These are phyloP conservation scores for Pseudozyma tsukubaensis DNA, from an alignment of 1,284 basidiomycete species.

Conservation along the genomic window DNA sequence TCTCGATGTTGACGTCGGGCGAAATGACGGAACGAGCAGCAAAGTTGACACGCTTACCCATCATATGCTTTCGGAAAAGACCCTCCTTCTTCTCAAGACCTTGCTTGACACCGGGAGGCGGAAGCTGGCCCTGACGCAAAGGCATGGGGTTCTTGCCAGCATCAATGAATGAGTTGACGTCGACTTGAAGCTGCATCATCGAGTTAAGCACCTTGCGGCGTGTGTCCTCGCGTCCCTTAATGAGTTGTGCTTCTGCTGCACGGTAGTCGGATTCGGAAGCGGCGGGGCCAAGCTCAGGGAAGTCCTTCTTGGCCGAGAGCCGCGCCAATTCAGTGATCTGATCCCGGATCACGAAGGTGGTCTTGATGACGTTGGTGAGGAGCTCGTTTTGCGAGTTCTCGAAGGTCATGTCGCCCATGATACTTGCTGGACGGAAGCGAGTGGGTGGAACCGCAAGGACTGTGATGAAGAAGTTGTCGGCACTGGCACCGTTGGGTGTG, in stretches of 20 bases:
- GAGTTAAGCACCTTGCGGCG: slow-evolving; percentile 82
- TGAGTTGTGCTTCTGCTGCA: slow-evolving; percentile 45
- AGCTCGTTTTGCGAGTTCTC: slow-evolving; percentile 97
- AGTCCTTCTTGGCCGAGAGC: slow-evolving; percentile 75
- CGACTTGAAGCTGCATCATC: slow-evolving; percentile 88
- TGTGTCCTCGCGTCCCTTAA: slow-evolving; percentile 71
- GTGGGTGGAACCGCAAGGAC: slow-evolving; percentile 92
- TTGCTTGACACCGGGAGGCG: slow-evolving; percentile 95
- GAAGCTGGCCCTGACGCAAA: slow-evolving; percentile 87
- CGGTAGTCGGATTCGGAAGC: slow-evolving; percentile 71
- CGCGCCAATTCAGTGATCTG: slow-evolving; percentile 78
- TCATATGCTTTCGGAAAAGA: slow-evolving; percentile 98
- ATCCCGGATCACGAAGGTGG: slow-evolving; percentile 71
- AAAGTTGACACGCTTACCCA: slow-evolving; percentile 99
- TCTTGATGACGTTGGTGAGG: slow-evolving; percentile 84
- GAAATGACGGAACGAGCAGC: slow-evolving; percentile 99
- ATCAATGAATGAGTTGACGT: slow-evolving; percentile 98
- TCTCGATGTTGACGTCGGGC: slow-evolving; percentile 98
- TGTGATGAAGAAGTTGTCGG: slow-evolving; percentile 98
- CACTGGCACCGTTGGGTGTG: slow-evolving; percentile 73
- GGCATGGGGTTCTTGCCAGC: slow-evolving; percentile 92
- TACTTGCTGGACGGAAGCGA: slow-evolving; percentile 92
- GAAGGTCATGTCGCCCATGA: slow-evolving; percentile 91
- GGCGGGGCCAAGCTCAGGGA: slow-evolving; percentile 50
- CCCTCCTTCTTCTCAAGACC: slow-evolving; percentile 99